These are phyloP conservation scores for Coriaria nepalensis DNA, from an alignment of 306 rosid species.

Conservation along the genomic window DNA sequence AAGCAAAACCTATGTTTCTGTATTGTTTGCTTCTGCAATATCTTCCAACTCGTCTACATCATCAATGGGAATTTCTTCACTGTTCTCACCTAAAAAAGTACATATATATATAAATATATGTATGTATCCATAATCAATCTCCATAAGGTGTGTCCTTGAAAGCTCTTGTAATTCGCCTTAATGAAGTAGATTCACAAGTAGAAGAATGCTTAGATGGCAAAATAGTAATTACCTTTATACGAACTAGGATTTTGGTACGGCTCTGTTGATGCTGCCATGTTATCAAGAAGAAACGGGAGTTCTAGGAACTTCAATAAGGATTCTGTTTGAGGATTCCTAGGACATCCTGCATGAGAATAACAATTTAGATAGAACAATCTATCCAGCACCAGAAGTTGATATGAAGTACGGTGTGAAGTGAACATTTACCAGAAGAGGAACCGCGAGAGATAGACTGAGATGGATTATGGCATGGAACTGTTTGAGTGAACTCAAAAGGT, in stretches of 20 bases:
- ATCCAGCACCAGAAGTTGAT: constrained; percentile 2
- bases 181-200: not conserved
- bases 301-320: constrained; percentile 68
- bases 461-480: constrained; percentile 64
- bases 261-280: constrained; percentile 27
- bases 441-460: constrained; percentile 23
- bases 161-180: not conserved
- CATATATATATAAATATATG: constrained; percentile 12
- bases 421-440: constrained; percentile 26
- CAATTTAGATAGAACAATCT: not conserved
- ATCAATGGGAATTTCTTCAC: constrained; percentile 69
- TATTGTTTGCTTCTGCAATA: constrained; percentile 18
- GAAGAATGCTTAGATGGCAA: not conserved
- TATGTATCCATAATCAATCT: constrained; percentile 1
- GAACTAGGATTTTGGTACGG: constrained; percentile 30
- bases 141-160: not conserved
- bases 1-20: constrained; percentile 8
- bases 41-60: constrained; percentile 57
- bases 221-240: constrained; percentile 34
- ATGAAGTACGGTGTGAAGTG: not conserved
- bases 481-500: constrained; percentile 62
- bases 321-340: constrained; percentile 75
- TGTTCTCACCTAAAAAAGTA: constrained; percentile 26
- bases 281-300: constrained; percentile 80
- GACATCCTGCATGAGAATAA: constrained; percentile 27